A percentile compares a stretch with the other conserved stretches of the same genome.
Conservation (phyloP, 164 flowering plant genomes). For the Vitis labrusca region DNA sequence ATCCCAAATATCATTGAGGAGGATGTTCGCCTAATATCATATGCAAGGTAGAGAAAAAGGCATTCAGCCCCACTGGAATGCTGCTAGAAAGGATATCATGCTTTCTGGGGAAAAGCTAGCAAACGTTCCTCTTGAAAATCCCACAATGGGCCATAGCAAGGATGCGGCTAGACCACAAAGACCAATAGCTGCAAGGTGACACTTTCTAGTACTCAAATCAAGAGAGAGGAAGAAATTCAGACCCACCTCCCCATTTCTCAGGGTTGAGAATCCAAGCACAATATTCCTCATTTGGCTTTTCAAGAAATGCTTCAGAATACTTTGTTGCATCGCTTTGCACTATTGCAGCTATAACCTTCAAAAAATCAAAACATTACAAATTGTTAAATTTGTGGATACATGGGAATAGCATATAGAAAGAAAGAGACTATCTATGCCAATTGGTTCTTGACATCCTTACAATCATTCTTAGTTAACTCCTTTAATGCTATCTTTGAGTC, state of each 20-base stretch:
- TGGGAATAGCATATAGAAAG: background rate
- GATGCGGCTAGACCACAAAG: too few relatives aligned
- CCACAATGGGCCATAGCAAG: too few relatives aligned
- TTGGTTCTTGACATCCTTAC: too few relatives aligned
- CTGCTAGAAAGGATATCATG: too few relatives aligned
- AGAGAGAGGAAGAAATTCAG: background rate
- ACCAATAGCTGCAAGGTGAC: background rate
- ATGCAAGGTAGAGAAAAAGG: too few relatives aligned
- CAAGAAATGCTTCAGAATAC: conserved; percentile 88
- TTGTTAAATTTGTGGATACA: background rate
- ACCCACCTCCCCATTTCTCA: conserved; percentile 96
- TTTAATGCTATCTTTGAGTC: too few relatives aligned
- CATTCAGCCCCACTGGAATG: too few relatives aligned
- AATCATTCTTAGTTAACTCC: too few relatives aligned
- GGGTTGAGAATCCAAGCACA: conserved; percentile 90
- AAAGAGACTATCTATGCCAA: background rate
- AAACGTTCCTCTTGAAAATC: too few relatives aligned
- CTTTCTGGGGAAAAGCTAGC: too few relatives aligned
- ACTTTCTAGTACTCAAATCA: background rate
- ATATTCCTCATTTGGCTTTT: conserved; percentile 81
- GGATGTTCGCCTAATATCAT: too few relatives aligned
- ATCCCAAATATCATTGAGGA: too few relatives aligned
- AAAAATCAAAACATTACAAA: conserved; percentile 5
- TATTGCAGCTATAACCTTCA: conserved; percentile 93
- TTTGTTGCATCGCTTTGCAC: conserved; percentile 78